These are phyloP conservation scores for Boletus rubropictus DNA, from an alignment of 768 basidiomycete genomes.

Conservation along the genomic window DNA sequence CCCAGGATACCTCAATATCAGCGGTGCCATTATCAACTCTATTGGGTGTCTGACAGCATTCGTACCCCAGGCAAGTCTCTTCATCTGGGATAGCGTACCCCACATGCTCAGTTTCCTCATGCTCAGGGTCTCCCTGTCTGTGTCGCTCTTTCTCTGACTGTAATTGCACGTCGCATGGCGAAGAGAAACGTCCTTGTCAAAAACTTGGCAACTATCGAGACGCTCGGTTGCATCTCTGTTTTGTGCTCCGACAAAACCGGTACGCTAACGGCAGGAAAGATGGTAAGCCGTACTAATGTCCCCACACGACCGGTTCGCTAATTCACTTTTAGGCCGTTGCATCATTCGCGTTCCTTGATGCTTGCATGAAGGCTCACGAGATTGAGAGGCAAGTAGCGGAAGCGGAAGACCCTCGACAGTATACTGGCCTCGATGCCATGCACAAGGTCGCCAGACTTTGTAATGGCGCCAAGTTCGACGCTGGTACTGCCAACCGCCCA, in stretches of 20 bases:
- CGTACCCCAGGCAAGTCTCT: conserved; percentile 33
- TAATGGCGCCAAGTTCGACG: conserved; percentile 51
- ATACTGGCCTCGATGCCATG: conserved; percentile 26
- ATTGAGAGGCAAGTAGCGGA: conserved; percentile 13
- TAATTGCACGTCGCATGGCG: conserved; percentile 44
- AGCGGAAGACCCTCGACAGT: conserved; percentile 7
- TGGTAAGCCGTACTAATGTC: conserved; percentile 28
- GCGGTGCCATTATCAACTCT: conserved; percentile 34
- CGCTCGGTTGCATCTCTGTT: conserved; percentile 46
- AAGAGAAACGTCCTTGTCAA: conserved; percentile 44
- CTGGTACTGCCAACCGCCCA: conserved; percentile 20
- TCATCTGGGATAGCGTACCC: not conserved
- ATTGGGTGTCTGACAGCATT: conserved; percentile 38
- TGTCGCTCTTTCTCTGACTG: conserved; percentile 49
- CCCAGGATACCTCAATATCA: conserved; percentile 33
- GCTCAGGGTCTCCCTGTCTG: conserved; percentile 35
- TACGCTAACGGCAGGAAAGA: conserved; percentile 45
- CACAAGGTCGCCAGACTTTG: conserved; percentile 48
- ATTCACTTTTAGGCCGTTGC: conserved; percentile 32
- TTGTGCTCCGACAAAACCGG: conserved; percentile 53
- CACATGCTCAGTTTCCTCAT: not conserved
- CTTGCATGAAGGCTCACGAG: conserved; percentile 17
- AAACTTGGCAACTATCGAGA: conserved; percentile 49
- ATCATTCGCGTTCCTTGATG: conserved; percentile 35
- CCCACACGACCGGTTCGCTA: not conserved